Percentiles rank a stretch among this genome's conserved stretches.
These are phyloP conservation scores for Marasmius tenuissimus DNA, from an alignment of 1,284 basidiomycete genomes.

Conservation along the genomic window DNA sequence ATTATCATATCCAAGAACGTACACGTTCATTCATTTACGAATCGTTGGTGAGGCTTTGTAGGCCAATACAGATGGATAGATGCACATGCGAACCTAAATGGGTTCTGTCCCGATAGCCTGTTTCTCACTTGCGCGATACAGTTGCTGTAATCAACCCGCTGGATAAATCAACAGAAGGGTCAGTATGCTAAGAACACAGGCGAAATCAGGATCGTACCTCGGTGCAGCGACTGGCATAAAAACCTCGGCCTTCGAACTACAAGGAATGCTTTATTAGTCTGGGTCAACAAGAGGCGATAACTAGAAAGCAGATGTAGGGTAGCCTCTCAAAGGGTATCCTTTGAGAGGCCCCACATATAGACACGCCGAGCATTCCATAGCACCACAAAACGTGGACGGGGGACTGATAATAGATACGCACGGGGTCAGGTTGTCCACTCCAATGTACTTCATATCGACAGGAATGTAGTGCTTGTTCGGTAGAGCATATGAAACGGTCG, in stretches of 20 bases:
- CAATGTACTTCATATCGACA: conserved; percentile 67
- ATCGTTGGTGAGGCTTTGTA: not conserved
- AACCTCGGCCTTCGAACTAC: conserved; percentile 74
- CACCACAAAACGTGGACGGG: not conserved
- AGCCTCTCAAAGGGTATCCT: not conserved
- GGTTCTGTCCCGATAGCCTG: not conserved
- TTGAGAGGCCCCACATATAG: no score
- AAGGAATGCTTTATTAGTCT: conserved; percentile 12
- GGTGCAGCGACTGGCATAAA: conserved; percentile 81
- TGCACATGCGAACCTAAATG: not conserved
- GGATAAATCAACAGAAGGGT: not conserved
- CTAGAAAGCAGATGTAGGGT: not conserved
- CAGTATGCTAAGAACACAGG: not conserved
- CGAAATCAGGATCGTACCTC: conserved; percentile 44
- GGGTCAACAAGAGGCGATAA: not conserved
- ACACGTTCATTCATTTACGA: no score
- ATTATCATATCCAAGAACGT: no score
- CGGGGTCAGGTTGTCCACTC: conserved; percentile 28
- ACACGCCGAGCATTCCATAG: no score
- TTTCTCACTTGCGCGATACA: not conserved
- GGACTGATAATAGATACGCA: not conserved
- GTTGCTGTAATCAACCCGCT: not conserved
- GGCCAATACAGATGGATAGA: not conserved
- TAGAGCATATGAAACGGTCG: conserved; percentile 70
- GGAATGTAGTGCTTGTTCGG: conserved; percentile 96